Evolutionary conservation across 306 rosid genomes (phyloP).

Genomic region (Sesbania bispinosa): DNA sequence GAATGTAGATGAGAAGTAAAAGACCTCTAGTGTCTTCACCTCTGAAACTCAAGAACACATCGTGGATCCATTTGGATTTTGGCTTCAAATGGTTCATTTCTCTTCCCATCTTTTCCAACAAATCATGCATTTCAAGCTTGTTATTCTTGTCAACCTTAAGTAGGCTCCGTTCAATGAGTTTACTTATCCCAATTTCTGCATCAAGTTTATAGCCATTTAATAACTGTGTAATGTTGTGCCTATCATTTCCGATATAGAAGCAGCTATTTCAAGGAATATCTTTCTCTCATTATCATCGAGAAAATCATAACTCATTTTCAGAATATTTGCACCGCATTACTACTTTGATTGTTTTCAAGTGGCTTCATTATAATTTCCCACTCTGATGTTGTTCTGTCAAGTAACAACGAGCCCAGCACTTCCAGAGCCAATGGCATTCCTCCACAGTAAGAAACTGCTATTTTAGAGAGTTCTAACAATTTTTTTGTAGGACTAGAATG

Average conservation of each 20-base stretch:
- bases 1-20: not conserved
- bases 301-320: not conserved
- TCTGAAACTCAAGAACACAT: not conserved
- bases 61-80: not conserved
- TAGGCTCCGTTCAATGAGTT: not conserved
- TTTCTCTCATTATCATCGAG: not conserved
- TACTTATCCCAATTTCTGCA: constrained; percentile 9
- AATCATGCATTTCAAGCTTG: constrained; percentile 7
- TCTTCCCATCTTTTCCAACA: not conserved
- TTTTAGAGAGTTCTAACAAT: not conserved
- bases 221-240: not conserved
- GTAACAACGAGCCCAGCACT: not conserved
- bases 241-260: not conserved
- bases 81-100: not conserved
- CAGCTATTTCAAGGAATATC: not conserved
- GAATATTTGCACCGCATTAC: not conserved
- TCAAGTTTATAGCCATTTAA: not conserved
- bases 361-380: not conserved
- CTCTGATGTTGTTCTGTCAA: not conserved
- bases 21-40: not conserved
- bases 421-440: not conserved
- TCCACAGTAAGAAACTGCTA: not conserved
- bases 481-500: not conserved
- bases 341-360: not conserved
- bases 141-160: constrained; percentile 1